Evolutionary conservation across 2,329 filamentous ascomycete species (phyloP).

Genomic region (Diaporthe velutina): DNA sequence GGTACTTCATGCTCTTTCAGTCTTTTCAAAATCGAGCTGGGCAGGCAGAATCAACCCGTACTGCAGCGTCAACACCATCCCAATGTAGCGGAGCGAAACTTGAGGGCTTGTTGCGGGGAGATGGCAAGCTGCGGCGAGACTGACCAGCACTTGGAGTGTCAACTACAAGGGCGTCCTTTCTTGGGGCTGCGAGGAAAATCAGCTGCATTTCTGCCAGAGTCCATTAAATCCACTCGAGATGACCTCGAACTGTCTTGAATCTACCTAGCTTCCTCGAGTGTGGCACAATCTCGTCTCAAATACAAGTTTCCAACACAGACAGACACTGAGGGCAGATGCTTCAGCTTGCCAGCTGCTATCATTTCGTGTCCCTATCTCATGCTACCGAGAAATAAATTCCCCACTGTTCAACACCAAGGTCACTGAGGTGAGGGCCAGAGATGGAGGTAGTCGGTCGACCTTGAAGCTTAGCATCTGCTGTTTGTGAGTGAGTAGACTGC

Average conservation of each 20-base stretch:
- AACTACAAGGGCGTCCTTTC: not conserved
- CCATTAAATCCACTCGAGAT: not conserved
- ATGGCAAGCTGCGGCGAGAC: not conserved
- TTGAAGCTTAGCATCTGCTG: no score
- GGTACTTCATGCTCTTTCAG: not conserved
- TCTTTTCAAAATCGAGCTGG: not conserved
- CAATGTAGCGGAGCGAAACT: not conserved
- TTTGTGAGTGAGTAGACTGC: no score
- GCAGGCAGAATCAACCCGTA: not conserved
- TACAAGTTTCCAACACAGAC: not conserved
- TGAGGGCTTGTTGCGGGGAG: no score
- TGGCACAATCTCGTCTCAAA: not conserved
- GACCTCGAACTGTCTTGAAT: no score
- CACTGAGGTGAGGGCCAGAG: no score
- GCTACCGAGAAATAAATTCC: no score
- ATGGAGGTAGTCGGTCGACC: no score
- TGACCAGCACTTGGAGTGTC: not conserved
- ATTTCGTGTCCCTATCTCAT: no score
- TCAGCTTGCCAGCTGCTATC: not conserved
- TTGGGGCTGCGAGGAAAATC: not conserved
- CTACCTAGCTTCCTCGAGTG: not conserved
- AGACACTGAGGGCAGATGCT: not conserved
- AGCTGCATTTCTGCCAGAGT: not conserved
- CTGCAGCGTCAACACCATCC: not conserved
- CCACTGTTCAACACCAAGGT: no score